Conservation (phyloP, 805 yeast species). For the Wickerhamomyces hampshirensis region DNA sequence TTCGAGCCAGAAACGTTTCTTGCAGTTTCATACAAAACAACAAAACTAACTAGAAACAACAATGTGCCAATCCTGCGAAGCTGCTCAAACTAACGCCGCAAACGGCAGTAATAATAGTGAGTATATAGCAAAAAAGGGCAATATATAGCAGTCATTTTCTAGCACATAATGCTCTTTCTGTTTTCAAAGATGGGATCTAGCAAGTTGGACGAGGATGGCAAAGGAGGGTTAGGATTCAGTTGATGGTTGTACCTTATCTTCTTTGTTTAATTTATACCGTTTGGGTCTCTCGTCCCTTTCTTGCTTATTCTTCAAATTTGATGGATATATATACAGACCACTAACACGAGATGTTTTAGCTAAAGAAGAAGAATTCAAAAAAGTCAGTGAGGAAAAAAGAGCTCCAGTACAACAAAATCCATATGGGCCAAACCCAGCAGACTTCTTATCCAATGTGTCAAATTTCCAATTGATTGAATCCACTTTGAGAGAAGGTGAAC, state of each 20-base stretch:
- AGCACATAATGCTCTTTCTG: no score
- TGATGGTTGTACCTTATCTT: no score
- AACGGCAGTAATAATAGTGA: slow-evolving; percentile 7
- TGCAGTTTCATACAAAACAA: neutral
- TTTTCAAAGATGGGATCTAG: no score
- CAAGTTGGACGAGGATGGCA: no score
- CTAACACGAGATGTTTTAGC: no score
- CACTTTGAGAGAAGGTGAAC: slow-evolving; percentile 97
- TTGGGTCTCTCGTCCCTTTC: no score
- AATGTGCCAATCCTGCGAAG: slow-evolving; percentile 25
- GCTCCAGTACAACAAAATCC: slow-evolving; percentile 52
- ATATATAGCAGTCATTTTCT: no score
- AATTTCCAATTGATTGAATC: slow-evolving; percentile 91
- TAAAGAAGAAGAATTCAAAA: slow-evolving; percentile 31
- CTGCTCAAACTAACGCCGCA: slow-evolving; percentile 21
- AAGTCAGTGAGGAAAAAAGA: slow-evolving; percentile 42
- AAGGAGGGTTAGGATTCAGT: no score
- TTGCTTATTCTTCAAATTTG: no score
- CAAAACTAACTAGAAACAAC: neutral
- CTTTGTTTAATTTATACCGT: no score
- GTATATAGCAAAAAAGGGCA: neutral
- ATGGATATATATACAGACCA: no score
- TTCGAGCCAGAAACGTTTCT: no score
- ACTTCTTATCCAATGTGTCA: slow-evolving; percentile 83
- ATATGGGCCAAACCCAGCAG: slow-evolving; percentile 94